Base-by-base conservation (phyloP, 345 rosid species). In the Mercurialis annua region DNA sequence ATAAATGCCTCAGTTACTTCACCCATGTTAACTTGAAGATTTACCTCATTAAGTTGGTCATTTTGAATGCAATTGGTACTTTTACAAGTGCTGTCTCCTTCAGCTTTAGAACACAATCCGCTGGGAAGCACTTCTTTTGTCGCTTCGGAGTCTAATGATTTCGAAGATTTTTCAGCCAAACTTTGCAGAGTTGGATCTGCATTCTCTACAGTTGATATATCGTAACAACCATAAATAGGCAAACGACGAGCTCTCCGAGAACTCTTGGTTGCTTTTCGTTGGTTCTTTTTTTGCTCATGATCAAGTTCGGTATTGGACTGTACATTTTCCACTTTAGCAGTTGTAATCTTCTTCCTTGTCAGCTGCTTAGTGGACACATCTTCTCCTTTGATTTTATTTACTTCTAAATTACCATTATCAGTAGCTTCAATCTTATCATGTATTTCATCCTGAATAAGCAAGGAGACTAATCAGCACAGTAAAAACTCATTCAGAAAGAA, bases 1-100 rank as follows among this genome's bases (percentile, higher is more conserved):
- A 83, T 78, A 47, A 86, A 82, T 58, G 81, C 77, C 76, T 89
- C 96, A 16, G 86, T 81, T 3, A 81, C 80, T 75, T 80, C 83
- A 38, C 78, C 81, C 78, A 82, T 77, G 66, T 80, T 65, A 62
- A 77, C 78, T 72, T 67, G 86, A 72, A 77, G 76, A 33, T 82
- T 86, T 60, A 61, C 75, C 80, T 87, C 86, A 14, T 72, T 66
- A 34, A 9, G 64, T 29, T 70, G 64, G 5, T 61, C 66, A 71
- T 56, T 29, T 57, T 27, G 72, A 58, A 11, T 27, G 14, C 46
- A 34, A 24, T 59, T 49, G 18, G 40, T 26, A 38, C 56, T 65
- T 67, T 67, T 67, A 55, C 69, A 49, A 44, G 72, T 61, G 29
- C 24, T 27, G 54, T 56, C 74, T 44, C 70, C 75, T 52, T 55